These are phyloP conservation scores for Colletotrichum abscissum DNA, from an alignment of 2,329 filamentous ascomycete species.

Conservation along the genomic window DNA sequence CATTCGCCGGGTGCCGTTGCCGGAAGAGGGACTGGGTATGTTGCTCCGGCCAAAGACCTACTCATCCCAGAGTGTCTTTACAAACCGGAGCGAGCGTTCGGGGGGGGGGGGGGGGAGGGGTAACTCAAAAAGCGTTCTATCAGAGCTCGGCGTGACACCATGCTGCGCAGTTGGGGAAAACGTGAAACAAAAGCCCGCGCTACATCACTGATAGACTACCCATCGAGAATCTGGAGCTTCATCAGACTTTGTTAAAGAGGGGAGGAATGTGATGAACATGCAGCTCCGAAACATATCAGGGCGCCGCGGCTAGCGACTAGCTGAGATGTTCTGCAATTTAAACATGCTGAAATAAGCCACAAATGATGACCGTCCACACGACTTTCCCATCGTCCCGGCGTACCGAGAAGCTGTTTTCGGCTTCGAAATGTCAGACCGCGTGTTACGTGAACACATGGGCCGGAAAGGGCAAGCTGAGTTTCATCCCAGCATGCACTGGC, in stretches of 20 bases:
- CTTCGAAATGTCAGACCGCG: no score
- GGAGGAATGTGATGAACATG: conserved; percentile 22
- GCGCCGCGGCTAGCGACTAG: not conserved
- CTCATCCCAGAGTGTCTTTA: not conserved
- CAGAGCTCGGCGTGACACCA: not conserved
- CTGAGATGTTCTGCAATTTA: not conserved
- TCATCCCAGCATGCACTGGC: not conserved
- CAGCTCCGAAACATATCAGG: not conserved
- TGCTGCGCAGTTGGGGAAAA: not conserved
- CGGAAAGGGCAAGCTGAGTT: not conserved
- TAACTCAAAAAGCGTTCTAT: not conserved
- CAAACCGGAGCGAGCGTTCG: not conserved
- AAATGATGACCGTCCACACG: not conserved
- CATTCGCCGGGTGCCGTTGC: not conserved
- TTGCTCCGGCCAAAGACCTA: no score
- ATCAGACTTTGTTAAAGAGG: not conserved
- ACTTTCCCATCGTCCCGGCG: not conserved
- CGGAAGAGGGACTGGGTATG: not conserved
- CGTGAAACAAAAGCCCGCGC: not conserved
- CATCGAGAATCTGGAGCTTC: conserved; percentile 19
- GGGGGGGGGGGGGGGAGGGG: no score
- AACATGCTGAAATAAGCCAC: not conserved
- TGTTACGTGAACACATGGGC: not conserved
- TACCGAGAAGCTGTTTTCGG: not conserved
- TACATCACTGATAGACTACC: not conserved